Percentiles rank a stretch among this genome's conserved stretches.
Conservation (phyloP, 257 asterid species). For the Lycium ferocissimum region DNA sequence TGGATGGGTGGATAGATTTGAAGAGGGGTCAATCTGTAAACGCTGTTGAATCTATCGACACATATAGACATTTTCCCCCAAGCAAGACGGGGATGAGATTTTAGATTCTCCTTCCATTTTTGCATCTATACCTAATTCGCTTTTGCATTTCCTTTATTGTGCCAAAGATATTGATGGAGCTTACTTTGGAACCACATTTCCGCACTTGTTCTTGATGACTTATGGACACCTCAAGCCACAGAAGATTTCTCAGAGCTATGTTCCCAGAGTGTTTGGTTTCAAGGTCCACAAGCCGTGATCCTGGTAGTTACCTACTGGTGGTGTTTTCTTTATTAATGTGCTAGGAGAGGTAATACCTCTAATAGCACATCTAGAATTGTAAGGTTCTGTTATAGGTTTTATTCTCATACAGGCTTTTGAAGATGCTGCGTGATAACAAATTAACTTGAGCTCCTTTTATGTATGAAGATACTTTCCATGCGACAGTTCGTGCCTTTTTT, state of each 20-base stretch:
- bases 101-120: not conserved
- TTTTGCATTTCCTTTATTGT: constrained; percentile 39
- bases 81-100: not conserved
- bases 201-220: constrained; percentile 57
- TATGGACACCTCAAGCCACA: constrained; percentile 56
- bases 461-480: not conserved
- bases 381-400: constrained; percentile 25
- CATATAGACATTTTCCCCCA: not conserved
- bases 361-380: constrained; percentile 28
- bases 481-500: not conserved
- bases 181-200: constrained; percentile 64
- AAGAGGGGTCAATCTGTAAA: not conserved
- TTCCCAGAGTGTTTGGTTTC: constrained; percentile 60
- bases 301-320: not conserved
- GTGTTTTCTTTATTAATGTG: constrained; percentile 22
- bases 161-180: constrained; percentile 59
- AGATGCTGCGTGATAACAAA: constrained; percentile 15
- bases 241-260: constrained; percentile 49
- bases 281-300: constrained; percentile 52
- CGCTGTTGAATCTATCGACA: not conserved
- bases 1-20: not conserved
- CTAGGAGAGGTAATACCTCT: constrained; percentile 14
- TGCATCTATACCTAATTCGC: constrained; percentile 14
- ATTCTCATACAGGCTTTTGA: constrained; percentile 24
- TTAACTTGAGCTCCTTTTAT: not conserved